Evolutionary conservation across 2,329 filamentous ascomycete species (phyloP).

Genomic region (Trichoderma semiorbis): DNA sequence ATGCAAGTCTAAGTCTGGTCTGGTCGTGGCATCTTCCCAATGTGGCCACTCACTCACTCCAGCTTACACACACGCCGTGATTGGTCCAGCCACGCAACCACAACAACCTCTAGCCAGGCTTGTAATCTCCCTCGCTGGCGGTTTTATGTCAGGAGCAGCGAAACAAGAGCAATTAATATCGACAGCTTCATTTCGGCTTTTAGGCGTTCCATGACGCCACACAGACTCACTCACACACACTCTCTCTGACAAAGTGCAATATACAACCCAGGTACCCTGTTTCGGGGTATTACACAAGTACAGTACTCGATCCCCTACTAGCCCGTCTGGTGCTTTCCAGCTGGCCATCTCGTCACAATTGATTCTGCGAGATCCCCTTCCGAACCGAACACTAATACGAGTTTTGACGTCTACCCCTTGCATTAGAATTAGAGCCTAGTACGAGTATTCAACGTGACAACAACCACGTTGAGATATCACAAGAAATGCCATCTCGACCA

Average conservation of each 20-base stretch:
- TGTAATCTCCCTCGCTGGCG: not conserved
- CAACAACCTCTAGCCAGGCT: not conserved
- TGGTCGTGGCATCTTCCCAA: not conserved
- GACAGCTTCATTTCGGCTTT: constrained; percentile 4
- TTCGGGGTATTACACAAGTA: not conserved
- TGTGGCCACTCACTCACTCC: not conserved
- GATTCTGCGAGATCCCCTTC: not conserved
- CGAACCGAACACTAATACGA: constrained; percentile 11
- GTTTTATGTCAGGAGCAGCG: constrained; percentile 1
- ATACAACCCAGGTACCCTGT: not conserved
- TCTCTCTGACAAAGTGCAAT: not conserved
- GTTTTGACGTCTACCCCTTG: constrained; percentile 4
- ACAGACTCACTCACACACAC: not conserved
- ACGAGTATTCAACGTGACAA: not conserved
- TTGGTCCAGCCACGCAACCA: not conserved
- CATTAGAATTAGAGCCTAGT: not conserved
- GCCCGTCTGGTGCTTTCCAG: not conserved
- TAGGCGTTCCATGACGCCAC: not conserved
- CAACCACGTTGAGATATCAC: not conserved
- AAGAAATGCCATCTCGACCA: not conserved
- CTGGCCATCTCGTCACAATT: not conserved
- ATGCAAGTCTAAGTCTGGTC: not conserved
- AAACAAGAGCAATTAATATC: constrained; percentile 7
- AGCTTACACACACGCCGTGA: not conserved
- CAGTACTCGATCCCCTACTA: not conserved